Evolutionary conservation across 73 alveolate species (phyloP).

Genomic region (Paramecium biaurelia): DNA sequence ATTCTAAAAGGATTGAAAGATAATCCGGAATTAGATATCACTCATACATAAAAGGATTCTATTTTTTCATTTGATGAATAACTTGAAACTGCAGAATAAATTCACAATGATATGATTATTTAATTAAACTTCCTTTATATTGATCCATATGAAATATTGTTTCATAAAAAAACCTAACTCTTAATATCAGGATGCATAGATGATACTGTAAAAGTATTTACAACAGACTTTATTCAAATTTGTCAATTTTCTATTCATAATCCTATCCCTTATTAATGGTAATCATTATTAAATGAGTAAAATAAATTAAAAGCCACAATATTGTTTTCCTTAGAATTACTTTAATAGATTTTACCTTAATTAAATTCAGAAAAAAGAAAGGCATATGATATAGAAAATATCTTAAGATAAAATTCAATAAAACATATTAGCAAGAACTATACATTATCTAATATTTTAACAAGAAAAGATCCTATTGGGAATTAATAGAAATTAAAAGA

Average conservation of each 20-base stretch:
- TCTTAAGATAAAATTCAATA: neutral
- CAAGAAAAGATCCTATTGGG: neutral
- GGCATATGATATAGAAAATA: neutral
- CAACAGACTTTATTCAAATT: neutral
- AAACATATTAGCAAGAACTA: neutral
- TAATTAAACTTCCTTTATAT: neutral
- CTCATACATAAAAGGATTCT: neutral
- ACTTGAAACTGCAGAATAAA: neutral
- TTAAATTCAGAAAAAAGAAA: neutral
- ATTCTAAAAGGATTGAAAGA: conserved; percentile 20
- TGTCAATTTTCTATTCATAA: conserved; percentile 8
- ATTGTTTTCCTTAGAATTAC: neutral
- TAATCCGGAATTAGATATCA: neutral
- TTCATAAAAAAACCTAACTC: neutral
- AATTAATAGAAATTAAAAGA: neutral
- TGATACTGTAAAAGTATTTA: conserved; percentile 12
- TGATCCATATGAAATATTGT: conserved; percentile 38
- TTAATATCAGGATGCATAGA: neutral
- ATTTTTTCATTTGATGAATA: conserved; percentile 5
- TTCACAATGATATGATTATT: neutral
- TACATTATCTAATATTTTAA: neutral
- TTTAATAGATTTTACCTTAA: neutral
- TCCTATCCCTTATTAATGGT: conserved; percentile 19
- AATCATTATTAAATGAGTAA: neutral
- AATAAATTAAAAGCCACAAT: neutral